phyloP scores from a whole-genome alignment of 2,329 filamentous ascomycete species.

The Davidsoniella virescens region DNA sequence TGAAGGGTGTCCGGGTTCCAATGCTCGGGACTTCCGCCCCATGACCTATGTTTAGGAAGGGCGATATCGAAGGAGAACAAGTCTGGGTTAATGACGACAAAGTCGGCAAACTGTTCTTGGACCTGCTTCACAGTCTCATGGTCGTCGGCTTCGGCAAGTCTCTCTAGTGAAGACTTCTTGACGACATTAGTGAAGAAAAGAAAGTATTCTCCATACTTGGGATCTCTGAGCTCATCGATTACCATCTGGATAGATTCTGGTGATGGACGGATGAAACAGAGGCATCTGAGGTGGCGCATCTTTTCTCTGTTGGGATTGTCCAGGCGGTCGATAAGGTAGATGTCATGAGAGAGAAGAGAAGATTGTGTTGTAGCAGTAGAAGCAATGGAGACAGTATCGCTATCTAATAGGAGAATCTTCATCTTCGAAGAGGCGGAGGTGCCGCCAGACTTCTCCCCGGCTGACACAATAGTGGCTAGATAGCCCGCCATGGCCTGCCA shows the following conservation, averaged over 20 bases:
- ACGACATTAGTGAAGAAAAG: slow-evolving; percentile 96
- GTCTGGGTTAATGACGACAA: slow-evolving; percentile 86
- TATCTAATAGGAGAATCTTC: slow-evolving; percentile 92
- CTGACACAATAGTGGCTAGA: slow-evolving; percentile 71
- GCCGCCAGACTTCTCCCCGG: slow-evolving; percentile 31
- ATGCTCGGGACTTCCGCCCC: slow-evolving; percentile 64
- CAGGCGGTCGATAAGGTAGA: slow-evolving; percentile 92
- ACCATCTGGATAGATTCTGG: slow-evolving; percentile 83
- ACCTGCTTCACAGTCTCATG: slow-evolving; percentile 91
- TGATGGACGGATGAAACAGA: slow-evolving; percentile 86
- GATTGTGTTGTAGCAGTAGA: slow-evolving; percentile 95
- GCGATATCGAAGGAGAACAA: slow-evolving; percentile 66
- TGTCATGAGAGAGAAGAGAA: slow-evolving; percentile 82
- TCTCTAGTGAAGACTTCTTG: slow-evolving; percentile 88
- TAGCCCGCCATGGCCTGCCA: slow-evolving; percentile 87
- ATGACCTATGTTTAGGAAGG: slow-evolving; percentile 59
- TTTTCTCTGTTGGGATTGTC: slow-evolving; percentile 85
- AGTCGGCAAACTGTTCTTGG: slow-evolving; percentile 94
- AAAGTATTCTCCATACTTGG: slow-evolving; percentile 94
- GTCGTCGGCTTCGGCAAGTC: slow-evolving; percentile 88
- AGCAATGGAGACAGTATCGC: slow-evolving; percentile 83
- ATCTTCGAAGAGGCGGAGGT: slow-evolving; percentile 68
- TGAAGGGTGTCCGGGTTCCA: slow-evolving; percentile 88
- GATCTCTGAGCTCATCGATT: slow-evolving; percentile 88
- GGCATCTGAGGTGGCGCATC: slow-evolving; percentile 89